phyloP scores from a whole-genome alignment of 331 rosid genomes.

The Quercus tomentella region DNA sequence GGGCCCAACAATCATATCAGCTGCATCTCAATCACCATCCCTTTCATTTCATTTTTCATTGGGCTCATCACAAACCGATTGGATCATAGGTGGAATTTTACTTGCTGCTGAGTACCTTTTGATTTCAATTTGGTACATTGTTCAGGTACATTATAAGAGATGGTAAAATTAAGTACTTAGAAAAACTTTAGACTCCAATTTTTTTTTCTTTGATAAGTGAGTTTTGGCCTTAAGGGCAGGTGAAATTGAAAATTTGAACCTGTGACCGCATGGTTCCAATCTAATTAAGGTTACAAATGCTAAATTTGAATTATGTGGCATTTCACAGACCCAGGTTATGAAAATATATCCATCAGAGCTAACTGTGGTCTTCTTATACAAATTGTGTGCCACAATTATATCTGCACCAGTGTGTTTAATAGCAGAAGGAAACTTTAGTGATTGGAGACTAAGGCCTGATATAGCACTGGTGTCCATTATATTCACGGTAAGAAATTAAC shows the following conservation, averaged over 20 bases:
- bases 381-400: conserved; percentile 46
- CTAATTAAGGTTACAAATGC: neutral
- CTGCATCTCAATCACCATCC: conserved; percentile 5
- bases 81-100: conserved; percentile 62
- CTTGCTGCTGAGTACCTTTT: conserved; percentile 39
- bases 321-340: conserved; percentile 48
- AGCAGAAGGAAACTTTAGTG: conserved; percentile 44
- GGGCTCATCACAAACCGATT: conserved; percentile 28
- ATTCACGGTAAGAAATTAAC: conserved; percentile 45
- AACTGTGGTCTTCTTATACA: conserved; percentile 56
- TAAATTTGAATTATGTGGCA: neutral
- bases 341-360: conserved; percentile 56
- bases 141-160: conserved; percentile 44
- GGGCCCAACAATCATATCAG: conserved; percentile 44
- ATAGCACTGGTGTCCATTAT: conserved; percentile 39
- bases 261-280: too few relatives aligned
- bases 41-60: conserved; percentile 9
- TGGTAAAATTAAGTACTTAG: too few relatives aligned
- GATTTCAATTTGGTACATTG: conserved; percentile 54
- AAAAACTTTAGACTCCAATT: neutral
- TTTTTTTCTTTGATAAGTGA: too few relatives aligned
- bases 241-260: too few relatives aligned
- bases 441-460: conserved; percentile 53
- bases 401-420: conserved; percentile 52
- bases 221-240: too few relatives aligned